Evolutionary conservation across 2,329 filamentous ascomycete genomes (phyloP).

Genomic region (Emmonsiellopsis sp.): DNA sequence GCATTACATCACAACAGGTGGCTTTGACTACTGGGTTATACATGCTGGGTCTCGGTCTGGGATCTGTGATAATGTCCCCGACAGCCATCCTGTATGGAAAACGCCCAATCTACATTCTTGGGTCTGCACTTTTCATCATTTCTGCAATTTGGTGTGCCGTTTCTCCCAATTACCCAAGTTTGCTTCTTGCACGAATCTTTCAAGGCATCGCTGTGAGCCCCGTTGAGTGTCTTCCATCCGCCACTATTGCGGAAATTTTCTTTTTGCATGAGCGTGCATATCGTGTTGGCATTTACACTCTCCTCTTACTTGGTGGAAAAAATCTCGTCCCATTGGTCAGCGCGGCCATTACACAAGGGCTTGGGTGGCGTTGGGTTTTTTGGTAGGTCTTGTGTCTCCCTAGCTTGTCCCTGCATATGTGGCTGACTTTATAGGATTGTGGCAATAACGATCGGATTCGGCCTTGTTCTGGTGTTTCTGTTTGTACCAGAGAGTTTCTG

Average conservation of each 20-base stretch:
- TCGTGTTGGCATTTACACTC: conserved; percentile 84
- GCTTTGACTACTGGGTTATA: conserved; percentile 84
- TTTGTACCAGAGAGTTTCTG: conserved; percentile 95
- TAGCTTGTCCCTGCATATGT: neutral
- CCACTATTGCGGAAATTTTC: conserved; percentile 92
- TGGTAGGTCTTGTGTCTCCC: conserved; percentile 46
- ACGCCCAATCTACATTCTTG: conserved; percentile 75
- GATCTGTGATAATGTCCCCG: conserved; percentile 74
- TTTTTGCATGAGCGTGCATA: conserved; percentile 92
- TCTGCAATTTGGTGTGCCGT: conserved; percentile 76
- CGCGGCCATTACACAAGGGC: conserved; percentile 67
- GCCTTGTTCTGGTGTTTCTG: conserved; percentile 65
- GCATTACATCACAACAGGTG: conserved; percentile 61
- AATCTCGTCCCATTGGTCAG: conserved; percentile 82
- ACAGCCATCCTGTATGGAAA: conserved; percentile 90
- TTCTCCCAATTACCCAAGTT: conserved; percentile 71
- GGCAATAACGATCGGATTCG: conserved; percentile 66
- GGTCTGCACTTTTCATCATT: conserved; percentile 66
- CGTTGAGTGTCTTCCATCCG: conserved; percentile 84
- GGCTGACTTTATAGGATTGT: conserved; percentile 54
- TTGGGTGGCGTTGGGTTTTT: conserved; percentile 86
- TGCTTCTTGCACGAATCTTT: conserved; percentile 74
- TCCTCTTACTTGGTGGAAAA: conserved; percentile 82
- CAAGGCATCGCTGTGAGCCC: conserved; percentile 83
- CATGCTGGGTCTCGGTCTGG: conserved; percentile 86